Base-by-base conservation (phyloP, 2,329 filamentous ascomycete genomes). In the Nothomitra cinnamomea region DNA sequence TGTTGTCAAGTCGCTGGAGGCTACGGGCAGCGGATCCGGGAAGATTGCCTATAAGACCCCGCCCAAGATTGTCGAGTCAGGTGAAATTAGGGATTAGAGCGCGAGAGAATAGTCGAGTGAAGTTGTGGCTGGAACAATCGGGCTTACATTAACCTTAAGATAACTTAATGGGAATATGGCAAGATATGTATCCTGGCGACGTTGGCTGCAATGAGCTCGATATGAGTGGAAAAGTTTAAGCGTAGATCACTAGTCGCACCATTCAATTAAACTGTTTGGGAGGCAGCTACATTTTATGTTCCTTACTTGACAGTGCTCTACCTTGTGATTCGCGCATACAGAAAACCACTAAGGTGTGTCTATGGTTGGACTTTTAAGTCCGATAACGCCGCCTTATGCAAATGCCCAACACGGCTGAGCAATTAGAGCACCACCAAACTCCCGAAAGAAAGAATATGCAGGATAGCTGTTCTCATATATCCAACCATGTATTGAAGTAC, bases 401-500 rank as follows among this genome's bases (percentile, higher is more conserved):
- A 32, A 32, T n/a, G n/a, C 28, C 28, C 4, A 5, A 32, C 10
- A 32, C 4, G 28, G 28, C 28, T 32, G 28, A 32, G 10, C 28
- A 5, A 32, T 10, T 32, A 32, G 28, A 5, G 28, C 28, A 10
- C 28, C 17, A 17, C 42, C 21, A 22, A 21, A 17, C n/a, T 22
- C 19, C 15, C 4, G 4, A 45, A 21, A 45, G 8, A 21, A 22
- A 19, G 8, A 21, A 19, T 19, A 12, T 12, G 17, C 13, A 12
- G 19, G 13, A 17, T 22, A 28, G 7, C 17, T 13, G 15, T 1
- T 40, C 17, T 51, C 25, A 55, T 40, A 47, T 49, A 52, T 61
- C 76, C 47, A 95, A 68, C 92, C 92, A 98, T 52, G 82, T 78
- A 58, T 85, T 78, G 63, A 94, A 95, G 64, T 98, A 98, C 53